Evolutionary conservation across 148 eudicot species (phyloP).

Genomic region (Amaranthus palmeri): DNA sequence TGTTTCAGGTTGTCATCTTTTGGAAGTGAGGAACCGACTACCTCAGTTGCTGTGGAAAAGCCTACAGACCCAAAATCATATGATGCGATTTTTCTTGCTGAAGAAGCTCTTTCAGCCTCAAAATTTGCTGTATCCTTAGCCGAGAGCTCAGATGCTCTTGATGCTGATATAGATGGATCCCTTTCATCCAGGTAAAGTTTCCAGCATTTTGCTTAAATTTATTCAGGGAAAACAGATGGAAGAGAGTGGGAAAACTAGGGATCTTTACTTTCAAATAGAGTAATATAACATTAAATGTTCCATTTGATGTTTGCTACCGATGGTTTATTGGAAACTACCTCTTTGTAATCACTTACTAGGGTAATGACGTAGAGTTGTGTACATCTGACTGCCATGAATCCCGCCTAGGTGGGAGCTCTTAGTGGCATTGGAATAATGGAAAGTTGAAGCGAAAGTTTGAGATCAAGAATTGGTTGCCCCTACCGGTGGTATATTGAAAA

Average conservation of each 20-base stretch:
- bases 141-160: constrained; percentile 37
- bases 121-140: constrained; percentile 55
- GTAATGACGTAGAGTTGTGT: too few relatives aligned
- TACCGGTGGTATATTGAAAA: too few relatives aligned
- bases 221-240: background rate
- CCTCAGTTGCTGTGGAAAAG: constrained; percentile 27
- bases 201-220: constrained; percentile 6
- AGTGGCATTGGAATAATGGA: too few relatives aligned
- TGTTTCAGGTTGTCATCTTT: constrained; percentile 50
- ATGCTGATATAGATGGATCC: constrained; percentile 35
- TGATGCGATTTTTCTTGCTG: constrained; percentile 61
- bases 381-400: too few relatives aligned
- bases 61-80: constrained; percentile 32
- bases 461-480: too few relatives aligned
- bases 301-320: too few relatives aligned
- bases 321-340: too few relatives aligned
- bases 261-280: background rate
- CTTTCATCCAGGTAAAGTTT: constrained; percentile 40
- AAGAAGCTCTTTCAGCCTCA: constrained; percentile 85
- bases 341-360: too few relatives aligned
- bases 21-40: constrained; percentile 28
- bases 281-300: too few relatives aligned
- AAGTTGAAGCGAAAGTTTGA: too few relatives aligned
- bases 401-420: too few relatives aligned
- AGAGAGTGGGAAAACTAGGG: background rate